A percentile compares a stretch with the other conserved stretches of the same genome.
phyloP scores from a whole-genome alignment of 2,329 filamentous ascomycete genomes.

The Curvularia hawaiiensis region DNA sequence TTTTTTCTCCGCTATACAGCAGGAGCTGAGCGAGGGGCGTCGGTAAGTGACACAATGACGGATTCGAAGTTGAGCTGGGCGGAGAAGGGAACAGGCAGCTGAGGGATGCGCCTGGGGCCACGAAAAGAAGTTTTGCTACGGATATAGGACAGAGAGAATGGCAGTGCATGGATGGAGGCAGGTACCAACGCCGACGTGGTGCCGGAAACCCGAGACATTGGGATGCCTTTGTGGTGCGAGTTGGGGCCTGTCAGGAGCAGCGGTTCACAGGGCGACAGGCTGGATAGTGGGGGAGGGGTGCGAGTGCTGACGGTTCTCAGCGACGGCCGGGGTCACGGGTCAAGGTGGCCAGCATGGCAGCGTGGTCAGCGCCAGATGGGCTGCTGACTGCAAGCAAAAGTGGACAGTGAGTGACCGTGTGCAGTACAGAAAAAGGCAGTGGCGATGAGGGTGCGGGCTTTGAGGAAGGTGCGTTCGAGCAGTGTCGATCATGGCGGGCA shows the following conservation, averaged over 20 bases:
- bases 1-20: neutral
- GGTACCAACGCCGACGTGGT: constrained; percentile 10
- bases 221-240: neutral
- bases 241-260: neutral
- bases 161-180: constrained; percentile 1
- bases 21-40: neutral
- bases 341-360: neutral
- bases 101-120: neutral
- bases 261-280: neutral
- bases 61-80: neutral
- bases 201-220: constrained; percentile 2
- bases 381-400: neutral
- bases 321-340: too few relatives aligned
- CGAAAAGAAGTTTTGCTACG: too few relatives aligned
- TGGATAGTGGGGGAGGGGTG: neutral
- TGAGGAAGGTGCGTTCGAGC: constrained; percentile 7
- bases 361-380: constrained; percentile 4
- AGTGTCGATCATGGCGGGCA: neutral
- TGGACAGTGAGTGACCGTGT: neutral
- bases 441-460: constrained; percentile 3
- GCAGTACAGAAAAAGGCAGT: constrained; percentile 1
- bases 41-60: constrained; percentile 10
- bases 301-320: neutral
- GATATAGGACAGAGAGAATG: neutral
- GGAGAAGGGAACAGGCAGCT: neutral